Percentiles rank a stretch among this genome's conserved stretches.
Conservation (phyloP, 768 basidiomycete species). For the Boletus insuetus region DNA sequence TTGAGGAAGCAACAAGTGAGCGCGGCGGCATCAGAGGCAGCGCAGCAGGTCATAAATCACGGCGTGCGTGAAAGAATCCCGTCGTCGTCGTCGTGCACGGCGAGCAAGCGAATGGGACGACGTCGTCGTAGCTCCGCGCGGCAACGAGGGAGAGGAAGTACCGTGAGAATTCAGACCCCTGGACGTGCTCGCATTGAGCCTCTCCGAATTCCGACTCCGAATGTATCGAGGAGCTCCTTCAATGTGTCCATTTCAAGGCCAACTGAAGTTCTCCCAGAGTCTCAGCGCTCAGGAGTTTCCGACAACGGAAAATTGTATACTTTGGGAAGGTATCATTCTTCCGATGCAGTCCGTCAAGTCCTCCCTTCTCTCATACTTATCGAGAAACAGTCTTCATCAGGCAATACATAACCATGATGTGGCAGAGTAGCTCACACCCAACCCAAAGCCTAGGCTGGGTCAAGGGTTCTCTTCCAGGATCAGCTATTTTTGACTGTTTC, state of each 20-base stretch:
- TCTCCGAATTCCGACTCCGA: slow-evolving; percentile 25
- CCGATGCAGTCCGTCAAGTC: neutral
- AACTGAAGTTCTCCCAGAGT: too few species aligned
- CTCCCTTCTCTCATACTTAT: too few species aligned
- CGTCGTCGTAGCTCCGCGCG: slow-evolving; percentile 17
- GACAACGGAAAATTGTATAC: neutral
- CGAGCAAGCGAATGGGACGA: slow-evolving; percentile 23
- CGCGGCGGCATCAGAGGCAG: slow-evolving; percentile 49
- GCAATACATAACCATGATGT: too few species aligned
- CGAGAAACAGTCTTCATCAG: too few species aligned
- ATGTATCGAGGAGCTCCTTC: too few species aligned
- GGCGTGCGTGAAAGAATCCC: slow-evolving; percentile 6
- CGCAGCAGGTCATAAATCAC: slow-evolving; percentile 29
- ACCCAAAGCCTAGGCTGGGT: too few species aligned
- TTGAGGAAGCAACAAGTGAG: slow-evolving; percentile 38
- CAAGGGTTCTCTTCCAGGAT: too few species aligned
- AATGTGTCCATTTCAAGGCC: too few species aligned
- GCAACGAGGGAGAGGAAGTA: slow-evolving; percentile 13
- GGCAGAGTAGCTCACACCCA: too few species aligned
- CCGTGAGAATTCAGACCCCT: slow-evolving; percentile 25
- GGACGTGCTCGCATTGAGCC: neutral
- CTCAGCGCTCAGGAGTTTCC: neutral
- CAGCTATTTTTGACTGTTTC: too few species aligned
- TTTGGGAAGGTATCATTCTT: neutral
- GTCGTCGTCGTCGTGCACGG: slow-evolving; percentile 27